Conservation (phyloP, 441 rosid genomes). For the Pelargonium australe region DNA sequence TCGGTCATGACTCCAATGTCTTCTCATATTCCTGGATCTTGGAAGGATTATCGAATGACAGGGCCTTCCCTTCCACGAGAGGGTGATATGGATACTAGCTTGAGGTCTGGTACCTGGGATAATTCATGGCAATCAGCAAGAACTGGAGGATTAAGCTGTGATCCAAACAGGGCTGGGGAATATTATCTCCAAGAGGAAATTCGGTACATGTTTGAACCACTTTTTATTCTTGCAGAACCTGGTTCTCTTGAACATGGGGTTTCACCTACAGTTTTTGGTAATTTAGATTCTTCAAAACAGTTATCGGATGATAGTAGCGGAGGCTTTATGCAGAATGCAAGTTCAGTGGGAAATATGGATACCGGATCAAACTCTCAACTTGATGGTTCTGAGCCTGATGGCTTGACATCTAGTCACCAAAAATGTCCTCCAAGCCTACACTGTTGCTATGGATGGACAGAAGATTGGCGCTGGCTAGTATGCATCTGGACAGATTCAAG, state of each 20-base stretch:
- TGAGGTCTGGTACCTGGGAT: conserved; percentile 84
- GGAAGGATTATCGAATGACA: conserved; percentile 94
- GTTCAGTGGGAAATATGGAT: conserved; percentile 50
- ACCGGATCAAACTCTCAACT: conserved; percentile 64
- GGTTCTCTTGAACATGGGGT: conserved; percentile 87
- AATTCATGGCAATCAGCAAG: conserved; percentile 85
- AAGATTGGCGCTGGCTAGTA: conserved; percentile 99
- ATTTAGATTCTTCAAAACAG: conserved; percentile 60
- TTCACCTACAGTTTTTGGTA: conserved; percentile 47
- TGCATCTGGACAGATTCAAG: conserved; percentile 98
- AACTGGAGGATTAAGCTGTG: conserved; percentile 70
- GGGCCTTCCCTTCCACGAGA: conserved; percentile 80
- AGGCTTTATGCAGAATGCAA: conserved; percentile 51
- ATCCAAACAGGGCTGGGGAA: conserved; percentile 80
- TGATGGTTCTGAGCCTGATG: conserved; percentile 65
- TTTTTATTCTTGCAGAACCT: conserved; percentile 93
- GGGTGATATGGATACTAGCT: conserved; percentile 79
- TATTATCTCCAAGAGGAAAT: conserved; percentile 54
- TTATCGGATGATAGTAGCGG: conserved; percentile 62
- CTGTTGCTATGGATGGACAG: conserved; percentile 99
- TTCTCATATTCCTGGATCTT: conserved; percentile 60
- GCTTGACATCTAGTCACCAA: conserved; percentile 43
- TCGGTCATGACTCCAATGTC: conserved; percentile 51
- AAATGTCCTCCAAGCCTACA: conserved; percentile 79
- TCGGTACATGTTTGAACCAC: conserved; percentile 91